Conservation (phyloP, 2,329 filamentous ascomycete species). For the Coniella lustricola region DNA sequence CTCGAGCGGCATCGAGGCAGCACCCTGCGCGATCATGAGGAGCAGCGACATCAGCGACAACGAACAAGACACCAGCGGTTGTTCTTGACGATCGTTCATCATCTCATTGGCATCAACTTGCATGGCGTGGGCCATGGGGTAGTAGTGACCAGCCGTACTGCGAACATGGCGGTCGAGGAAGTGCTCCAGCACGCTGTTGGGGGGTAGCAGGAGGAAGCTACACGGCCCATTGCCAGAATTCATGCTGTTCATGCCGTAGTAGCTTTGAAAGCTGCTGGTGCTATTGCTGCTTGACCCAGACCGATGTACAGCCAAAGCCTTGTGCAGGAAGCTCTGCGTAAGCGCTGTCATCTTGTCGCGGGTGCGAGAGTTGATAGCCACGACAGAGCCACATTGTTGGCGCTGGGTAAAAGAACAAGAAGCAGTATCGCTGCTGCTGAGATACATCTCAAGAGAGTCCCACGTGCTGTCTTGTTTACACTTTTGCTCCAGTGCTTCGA, state of each 20-base stretch:
- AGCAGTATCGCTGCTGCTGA: slow-evolving; percentile 30
- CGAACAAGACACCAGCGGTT: too few species aligned
- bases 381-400: slow-evolving; percentile 31
- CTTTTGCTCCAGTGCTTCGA: slow-evolving; percentile 43
- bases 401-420: neutral
- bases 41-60: slow-evolving; percentile 59
- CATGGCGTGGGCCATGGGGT: slow-evolving; percentile 53
- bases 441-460: slow-evolving; percentile 35
- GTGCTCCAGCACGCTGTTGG: slow-evolving; percentile 58
- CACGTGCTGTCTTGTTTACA: slow-evolving; percentile 42
- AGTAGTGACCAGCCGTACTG: slow-evolving; percentile 56
- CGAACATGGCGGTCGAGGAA: slow-evolving; percentile 61
- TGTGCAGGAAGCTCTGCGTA: slow-evolving; percentile 63
- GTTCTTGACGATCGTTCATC: slow-evolving; percentile 52
- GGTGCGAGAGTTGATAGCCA: slow-evolving; percentile 41
- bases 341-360: slow-evolving; percentile 66
- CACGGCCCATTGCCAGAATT: slow-evolving; percentile 25
- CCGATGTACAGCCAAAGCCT: slow-evolving; percentile 59
- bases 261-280: slow-evolving; percentile 32
- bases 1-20: slow-evolving; percentile 55
- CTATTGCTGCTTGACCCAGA: slow-evolving; percentile 37
- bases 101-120: slow-evolving; percentile 60
- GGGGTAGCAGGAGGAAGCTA: slow-evolving; percentile 60
- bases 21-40: slow-evolving; percentile 67
- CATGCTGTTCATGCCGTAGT: slow-evolving; percentile 36